Conservation (phyloP, 495 filamentous ascomycete species). For the Penicillium turbatum region DNA sequence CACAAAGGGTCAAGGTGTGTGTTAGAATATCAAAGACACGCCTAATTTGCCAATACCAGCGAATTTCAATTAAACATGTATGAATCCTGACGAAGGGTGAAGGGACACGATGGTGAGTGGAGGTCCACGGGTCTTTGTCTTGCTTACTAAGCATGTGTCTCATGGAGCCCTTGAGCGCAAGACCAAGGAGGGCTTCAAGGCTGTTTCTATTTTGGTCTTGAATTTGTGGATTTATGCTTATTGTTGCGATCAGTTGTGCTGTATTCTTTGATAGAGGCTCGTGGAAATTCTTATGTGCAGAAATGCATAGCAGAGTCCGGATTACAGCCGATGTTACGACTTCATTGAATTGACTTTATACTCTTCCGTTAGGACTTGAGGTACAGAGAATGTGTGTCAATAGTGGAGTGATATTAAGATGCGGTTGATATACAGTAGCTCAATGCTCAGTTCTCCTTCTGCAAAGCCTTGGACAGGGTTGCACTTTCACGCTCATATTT, state of each 20-base stretch:
- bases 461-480: slow-evolving; percentile 58
- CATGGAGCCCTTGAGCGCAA: not conserved
- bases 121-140: not conserved
- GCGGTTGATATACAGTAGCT: not conserved
- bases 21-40: not conserved
- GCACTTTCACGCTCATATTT: slow-evolving; percentile 69
- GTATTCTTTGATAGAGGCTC: no score
- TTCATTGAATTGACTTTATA: not conserved
- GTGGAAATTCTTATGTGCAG: no score
- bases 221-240: no score
- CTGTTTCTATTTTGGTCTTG: not conserved
- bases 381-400: not conserved
- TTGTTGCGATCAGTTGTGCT: no score
- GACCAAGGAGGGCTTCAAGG: no score
- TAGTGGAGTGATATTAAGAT: not conserved
- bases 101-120: not conserved
- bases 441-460: slow-evolving; percentile 24
- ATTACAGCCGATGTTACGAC: not conserved
- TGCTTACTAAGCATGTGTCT: not conserved
- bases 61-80: not conserved
- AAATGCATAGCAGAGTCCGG: not conserved
- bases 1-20: not conserved
- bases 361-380: not conserved
- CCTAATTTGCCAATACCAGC: not conserved
- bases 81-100: not conserved